Evolutionary conservation across 305 asterid species (phyloP).

Genomic region (Solanum aculeatissimum): DNA sequence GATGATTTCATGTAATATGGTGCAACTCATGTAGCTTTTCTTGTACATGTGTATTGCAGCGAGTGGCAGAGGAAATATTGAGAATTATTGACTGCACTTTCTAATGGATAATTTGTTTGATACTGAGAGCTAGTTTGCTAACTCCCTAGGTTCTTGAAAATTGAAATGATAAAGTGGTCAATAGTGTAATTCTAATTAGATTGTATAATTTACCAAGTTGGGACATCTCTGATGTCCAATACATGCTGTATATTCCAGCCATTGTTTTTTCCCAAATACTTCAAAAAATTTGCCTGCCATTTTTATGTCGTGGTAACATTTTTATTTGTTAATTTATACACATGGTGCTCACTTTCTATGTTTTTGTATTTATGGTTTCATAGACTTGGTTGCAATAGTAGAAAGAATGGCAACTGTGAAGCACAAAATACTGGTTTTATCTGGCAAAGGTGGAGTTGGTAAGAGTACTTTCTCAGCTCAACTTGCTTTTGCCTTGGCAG

Average conservation of each 20-base stretch:
- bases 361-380: not conserved
- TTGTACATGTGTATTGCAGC: not conserved
- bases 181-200: not conserved
- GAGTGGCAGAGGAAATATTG: not conserved
- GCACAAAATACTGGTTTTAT: conserved; percentile 80
- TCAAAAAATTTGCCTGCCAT: not conserved
- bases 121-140: not conserved
- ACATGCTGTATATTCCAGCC: not conserved
- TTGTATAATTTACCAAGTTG: not conserved
- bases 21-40: not conserved
- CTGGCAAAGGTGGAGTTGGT: conserved; percentile 97
- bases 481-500: conserved; percentile 74
- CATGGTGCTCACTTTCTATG: not conserved
- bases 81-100: not conserved
- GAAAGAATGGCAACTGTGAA: conserved; percentile 93
- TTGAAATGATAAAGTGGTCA: not conserved
- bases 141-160: not conserved
- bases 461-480: conserved; percentile 94
- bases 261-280: not conserved
- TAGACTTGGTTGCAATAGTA: conserved; percentile 60
- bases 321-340: not conserved
- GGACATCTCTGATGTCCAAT: not conserved
- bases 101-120: not conserved
- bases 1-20: not conserved
- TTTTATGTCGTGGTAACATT: not conserved